Conservation (phyloP, 768 basidiomycete genomes). For the Gloeopeniophorella convolvens region DNA sequence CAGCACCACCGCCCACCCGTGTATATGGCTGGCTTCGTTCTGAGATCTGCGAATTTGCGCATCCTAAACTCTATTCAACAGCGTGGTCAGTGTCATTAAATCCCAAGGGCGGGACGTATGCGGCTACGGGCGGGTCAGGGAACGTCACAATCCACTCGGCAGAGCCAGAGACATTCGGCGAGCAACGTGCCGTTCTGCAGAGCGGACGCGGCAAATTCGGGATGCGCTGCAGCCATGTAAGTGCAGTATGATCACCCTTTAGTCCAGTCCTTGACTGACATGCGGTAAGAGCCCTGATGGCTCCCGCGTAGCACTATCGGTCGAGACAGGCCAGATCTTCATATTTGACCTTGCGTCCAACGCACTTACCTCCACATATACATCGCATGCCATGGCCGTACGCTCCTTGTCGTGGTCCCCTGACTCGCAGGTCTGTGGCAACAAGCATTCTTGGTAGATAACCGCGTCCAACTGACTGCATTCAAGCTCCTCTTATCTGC, state of each 20-base stretch:
- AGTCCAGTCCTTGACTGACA: neutral
- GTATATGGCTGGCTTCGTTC: neutral
- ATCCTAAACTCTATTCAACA: constrained; percentile 23
- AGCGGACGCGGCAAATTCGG: constrained; percentile 75
- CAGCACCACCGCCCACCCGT: neutral
- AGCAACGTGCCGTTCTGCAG: constrained; percentile 47
- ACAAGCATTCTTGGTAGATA: constrained; percentile 7
- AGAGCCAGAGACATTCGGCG: constrained; percentile 57
- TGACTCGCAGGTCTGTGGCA: constrained; percentile 67
- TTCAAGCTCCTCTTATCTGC: constrained; percentile 76
- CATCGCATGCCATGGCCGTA: constrained; percentile 86
- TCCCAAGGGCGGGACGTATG: constrained; percentile 67
- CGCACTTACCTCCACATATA: constrained; percentile 61
- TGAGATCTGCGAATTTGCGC: neutral
- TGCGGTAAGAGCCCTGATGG: constrained; percentile 84
- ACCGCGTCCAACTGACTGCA: neutral
- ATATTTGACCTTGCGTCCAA: constrained; percentile 74
- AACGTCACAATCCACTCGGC: constrained; percentile 72
- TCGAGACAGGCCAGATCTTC: constrained; percentile 84
- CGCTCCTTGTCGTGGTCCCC: constrained; percentile 85
- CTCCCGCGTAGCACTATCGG: constrained; percentile 68
- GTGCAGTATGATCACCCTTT: constrained; percentile 24
- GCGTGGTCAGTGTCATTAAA: constrained; percentile 85
- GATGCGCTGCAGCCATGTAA: constrained; percentile 64
- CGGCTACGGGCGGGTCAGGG: constrained; percentile 65